Percentiles rank a stretch among this genome's conserved stretches.
Conservation (phyloP, 345 rosid species). For the Eucalyptus pumila region DNA sequence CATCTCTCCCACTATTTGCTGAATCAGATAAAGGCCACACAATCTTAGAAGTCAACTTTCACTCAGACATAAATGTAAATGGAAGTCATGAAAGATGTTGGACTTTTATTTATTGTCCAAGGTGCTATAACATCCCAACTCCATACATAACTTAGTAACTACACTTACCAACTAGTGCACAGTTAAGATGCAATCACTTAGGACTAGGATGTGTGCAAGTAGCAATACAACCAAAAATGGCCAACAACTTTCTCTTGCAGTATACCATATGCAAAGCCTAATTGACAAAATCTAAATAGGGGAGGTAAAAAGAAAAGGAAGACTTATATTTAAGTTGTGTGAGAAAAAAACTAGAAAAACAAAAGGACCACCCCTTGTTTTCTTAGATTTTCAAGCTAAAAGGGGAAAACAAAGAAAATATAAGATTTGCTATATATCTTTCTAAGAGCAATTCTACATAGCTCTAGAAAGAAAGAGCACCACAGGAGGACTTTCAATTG, state of each 20-base stretch:
- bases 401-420: neutral
- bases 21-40: neutral
- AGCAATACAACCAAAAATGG: neutral
- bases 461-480: neutral
- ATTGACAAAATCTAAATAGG: neutral
- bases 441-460: neutral
- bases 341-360: neutral
- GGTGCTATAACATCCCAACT: neutral
- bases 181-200: neutral
- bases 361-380: neutral
- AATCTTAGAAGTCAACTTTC: neutral
- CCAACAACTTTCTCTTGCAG: neutral
- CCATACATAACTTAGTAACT: neutral
- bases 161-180: neutral
- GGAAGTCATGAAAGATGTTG: neutral
- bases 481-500: neutral
- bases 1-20: slow-evolving; percentile 58
- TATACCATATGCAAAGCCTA: neutral
- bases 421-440: neutral
- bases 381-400: neutral
- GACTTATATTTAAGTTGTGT: neutral
- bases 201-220: neutral
- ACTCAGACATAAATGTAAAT: neutral
- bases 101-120: neutral
- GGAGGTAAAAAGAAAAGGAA: neutral